These are phyloP conservation scores for Torulaspora gathmanii DNA, from an alignment of 805 yeast species.

Conservation along the genomic window DNA sequence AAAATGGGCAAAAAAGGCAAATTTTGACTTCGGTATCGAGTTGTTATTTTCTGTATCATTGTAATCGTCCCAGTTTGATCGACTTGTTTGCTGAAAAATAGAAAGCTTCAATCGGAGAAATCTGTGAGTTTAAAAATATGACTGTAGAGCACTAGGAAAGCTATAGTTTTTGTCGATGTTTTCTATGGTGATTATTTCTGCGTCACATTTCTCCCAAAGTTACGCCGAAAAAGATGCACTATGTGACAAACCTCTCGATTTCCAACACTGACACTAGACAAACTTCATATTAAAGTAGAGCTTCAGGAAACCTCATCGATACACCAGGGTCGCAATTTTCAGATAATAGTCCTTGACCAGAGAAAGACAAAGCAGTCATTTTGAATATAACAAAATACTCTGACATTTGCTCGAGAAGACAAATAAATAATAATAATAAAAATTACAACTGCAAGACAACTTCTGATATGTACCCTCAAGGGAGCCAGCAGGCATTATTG, in stretches of 20 bases:
- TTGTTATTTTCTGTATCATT: too few species aligned
- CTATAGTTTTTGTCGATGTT: not conserved
- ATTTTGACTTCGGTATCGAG: too few species aligned
- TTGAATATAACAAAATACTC: not conserved
- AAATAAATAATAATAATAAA: not conserved
- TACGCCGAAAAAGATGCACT: not conserved
- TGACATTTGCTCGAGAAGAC: not conserved
- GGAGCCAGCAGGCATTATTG: not conserved
- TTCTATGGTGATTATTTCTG: slow-evolving; percentile 1
- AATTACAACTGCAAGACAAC: not conserved
- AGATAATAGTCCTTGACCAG: not conserved
- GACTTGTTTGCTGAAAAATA: slow-evolving; percentile 1
- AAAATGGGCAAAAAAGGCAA: too few species aligned
- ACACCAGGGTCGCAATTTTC: not conserved
- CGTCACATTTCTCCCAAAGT: slow-evolving; percentile 7
- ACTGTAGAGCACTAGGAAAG: not conserved
- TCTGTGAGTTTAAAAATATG: not conserved
- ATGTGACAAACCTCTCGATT: slow-evolving; percentile 6
- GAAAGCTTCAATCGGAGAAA: slow-evolving; percentile 3
- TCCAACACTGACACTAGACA: slow-evolving; percentile 1
- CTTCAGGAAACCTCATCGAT: not conserved
- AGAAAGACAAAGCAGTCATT: not conserved
- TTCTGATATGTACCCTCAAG: not conserved
- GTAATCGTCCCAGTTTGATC: not conserved
- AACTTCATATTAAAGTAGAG: slow-evolving; percentile 1